These are phyloP conservation scores for Leishmania turanica DNA, from an alignment of 208 protist genomes.

Conservation along the genomic window DNA sequence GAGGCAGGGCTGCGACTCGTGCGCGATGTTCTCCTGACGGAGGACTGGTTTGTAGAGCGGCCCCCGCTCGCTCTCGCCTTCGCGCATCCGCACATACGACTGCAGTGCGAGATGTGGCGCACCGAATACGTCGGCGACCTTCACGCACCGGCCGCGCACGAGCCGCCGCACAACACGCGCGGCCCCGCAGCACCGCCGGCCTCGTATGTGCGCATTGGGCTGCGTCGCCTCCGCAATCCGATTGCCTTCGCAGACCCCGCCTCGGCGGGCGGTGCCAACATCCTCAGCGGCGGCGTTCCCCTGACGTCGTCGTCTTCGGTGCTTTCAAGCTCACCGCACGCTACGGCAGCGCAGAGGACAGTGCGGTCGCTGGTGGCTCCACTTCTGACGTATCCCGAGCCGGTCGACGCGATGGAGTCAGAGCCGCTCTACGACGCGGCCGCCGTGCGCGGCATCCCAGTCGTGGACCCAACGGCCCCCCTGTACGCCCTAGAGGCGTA, in stretches of 20 bases:
- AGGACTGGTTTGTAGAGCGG: constrained; percentile 25
- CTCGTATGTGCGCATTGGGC: constrained; percentile 5
- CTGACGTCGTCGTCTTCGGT: background rate
- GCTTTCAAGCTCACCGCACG: constrained; percentile 3
- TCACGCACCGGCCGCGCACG: constrained; percentile 1
- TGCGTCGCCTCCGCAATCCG: constrained; percentile 9
- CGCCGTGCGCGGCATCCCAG: constrained; percentile 7
- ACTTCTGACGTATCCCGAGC: background rate
- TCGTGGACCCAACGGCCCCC: constrained; percentile 26
- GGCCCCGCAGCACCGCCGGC: background rate
- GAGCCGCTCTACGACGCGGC: background rate
- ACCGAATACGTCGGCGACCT: constrained; percentile 5
- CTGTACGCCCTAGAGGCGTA: constrained; percentile 28
- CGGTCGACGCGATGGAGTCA: background rate
- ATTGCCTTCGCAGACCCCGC: background rate
- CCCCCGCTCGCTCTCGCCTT: constrained; percentile 31
- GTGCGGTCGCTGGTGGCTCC: constrained; percentile 13
- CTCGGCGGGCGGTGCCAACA: background rate
- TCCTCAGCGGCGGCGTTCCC: background rate
- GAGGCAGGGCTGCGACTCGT: constrained; percentile 3
- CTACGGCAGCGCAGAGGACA: background rate
- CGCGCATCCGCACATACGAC: constrained; percentile 16
- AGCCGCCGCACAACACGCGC: background rate
- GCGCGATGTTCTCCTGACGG: constrained; percentile 13
- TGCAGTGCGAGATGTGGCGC: constrained; percentile 37